Evolutionary conservation across 2,329 filamentous ascomycete species (phyloP).

Genomic region (Fusarium coicis): DNA sequence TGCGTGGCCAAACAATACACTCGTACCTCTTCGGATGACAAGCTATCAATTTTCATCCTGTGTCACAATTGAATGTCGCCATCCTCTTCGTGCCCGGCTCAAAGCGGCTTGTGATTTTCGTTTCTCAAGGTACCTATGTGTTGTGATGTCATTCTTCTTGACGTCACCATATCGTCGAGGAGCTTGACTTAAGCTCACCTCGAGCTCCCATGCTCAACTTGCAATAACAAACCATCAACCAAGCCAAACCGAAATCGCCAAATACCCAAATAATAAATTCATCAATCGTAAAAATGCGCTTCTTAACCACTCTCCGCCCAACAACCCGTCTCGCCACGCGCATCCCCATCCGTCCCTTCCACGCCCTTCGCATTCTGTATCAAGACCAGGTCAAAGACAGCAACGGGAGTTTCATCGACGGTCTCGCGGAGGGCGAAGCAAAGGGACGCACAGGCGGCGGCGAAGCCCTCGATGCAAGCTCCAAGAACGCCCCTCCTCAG

Average conservation of each 20-base stretch:
- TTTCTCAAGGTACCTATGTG: neutral
- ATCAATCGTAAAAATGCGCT: conserved; percentile 9
- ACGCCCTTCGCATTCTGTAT: conserved; percentile 1
- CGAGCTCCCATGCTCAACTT: neutral
- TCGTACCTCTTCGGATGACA: neutral
- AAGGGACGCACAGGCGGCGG: conserved; percentile 55
- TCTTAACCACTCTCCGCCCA: conserved; percentile 10
- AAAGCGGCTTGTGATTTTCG: neutral
- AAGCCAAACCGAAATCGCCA: accelerated
- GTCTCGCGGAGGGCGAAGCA: conserved; percentile 44
- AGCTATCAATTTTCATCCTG: neutral
- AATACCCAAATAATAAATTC: neutral
- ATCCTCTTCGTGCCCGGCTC: neutral
- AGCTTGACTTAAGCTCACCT: conserved; percentile 12
- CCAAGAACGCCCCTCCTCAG: conserved; percentile 51
- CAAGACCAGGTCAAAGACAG: conserved; percentile 15
- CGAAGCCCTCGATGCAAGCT: conserved; percentile 48
- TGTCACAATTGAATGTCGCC: neutral
- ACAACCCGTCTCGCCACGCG: conserved; percentile 18
- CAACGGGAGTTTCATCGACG: conserved; percentile 35
- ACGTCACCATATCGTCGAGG: conserved; percentile 29
- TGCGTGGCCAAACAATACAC: neutral
- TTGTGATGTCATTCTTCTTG: conserved; percentile 39
- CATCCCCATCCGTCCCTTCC: conserved; percentile 13
- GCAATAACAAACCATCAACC: neutral